A percentile compares a stretch with the other conserved stretches of the same genome.
Conservation (phyloP, 1,284 basidiomycete genomes). For the Ustilago curta region DNA sequence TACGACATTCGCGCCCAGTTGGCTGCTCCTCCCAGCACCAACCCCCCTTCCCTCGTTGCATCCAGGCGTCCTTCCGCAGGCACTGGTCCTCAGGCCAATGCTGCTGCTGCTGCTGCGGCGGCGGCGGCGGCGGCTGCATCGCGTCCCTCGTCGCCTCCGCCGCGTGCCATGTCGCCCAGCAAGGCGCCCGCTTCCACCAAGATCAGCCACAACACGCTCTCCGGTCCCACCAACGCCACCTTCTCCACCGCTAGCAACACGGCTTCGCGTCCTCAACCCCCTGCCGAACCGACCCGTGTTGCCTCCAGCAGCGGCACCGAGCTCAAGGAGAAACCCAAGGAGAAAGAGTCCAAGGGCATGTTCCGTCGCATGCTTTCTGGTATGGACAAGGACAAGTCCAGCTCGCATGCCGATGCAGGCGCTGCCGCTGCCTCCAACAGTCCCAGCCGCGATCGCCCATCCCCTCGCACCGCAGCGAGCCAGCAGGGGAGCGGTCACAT, state of each 20-base stretch:
- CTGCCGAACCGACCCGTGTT: conserved; percentile 18
- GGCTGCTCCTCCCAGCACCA: conserved; percentile 29
- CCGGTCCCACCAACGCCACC: conserved; percentile 14
- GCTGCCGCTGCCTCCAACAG: conserved; percentile 16
- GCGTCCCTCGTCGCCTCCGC: conserved; percentile 53
- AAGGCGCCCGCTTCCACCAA: conserved; percentile 51
- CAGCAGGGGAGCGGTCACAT: conserved; percentile 44
- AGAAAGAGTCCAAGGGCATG: conserved; percentile 61
- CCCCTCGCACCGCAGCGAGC: conserved; percentile 30
- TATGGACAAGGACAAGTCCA: conserved; percentile 37
- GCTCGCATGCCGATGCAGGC: conserved; percentile 9
- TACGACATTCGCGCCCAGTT: conserved; percentile 47
- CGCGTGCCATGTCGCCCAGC: conserved; percentile 57
- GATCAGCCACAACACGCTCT: conserved; percentile 47
- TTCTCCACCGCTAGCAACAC: conserved; percentile 12
- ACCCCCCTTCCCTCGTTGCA: conserved; percentile 27
- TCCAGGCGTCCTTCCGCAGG: conserved; percentile 39
- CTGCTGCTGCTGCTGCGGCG: conserved; percentile 2
- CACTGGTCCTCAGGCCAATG: conserved; percentile 10
- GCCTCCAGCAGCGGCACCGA: conserved; percentile 19
- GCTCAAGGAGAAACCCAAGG: conserved; percentile 51
- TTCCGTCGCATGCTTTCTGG: conserved; percentile 65
- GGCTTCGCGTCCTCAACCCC: conserved; percentile 17
- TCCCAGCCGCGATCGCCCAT: conserved; percentile 38
- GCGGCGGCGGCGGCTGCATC: conserved; percentile 22